Conservation (phyloP, 805 yeast species). For the Kodamaea restingae region DNA sequence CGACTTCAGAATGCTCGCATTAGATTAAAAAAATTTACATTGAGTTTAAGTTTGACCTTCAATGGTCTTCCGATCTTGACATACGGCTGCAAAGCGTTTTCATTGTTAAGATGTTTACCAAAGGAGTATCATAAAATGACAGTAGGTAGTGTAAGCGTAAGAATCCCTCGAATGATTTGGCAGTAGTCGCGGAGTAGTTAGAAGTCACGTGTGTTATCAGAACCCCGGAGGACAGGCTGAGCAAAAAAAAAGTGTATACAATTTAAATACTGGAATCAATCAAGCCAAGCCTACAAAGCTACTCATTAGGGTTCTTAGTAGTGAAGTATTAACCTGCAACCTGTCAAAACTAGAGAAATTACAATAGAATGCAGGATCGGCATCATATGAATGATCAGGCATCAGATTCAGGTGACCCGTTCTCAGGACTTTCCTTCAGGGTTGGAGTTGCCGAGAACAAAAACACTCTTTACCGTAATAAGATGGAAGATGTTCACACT, state of each 20-base stretch:
- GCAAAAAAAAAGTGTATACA: background rate
- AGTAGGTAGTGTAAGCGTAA: no score
- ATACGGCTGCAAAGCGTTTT: no score
- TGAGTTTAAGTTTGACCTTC: no score
- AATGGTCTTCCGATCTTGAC: no score
- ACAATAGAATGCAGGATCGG: background rate
- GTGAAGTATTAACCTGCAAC: no score
- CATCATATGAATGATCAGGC: constrained; percentile 1
- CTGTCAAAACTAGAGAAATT: background rate
- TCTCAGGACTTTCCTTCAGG: constrained; percentile 59
- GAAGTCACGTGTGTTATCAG: background rate
- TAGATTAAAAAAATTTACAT: no score
- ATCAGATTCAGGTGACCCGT: constrained; percentile 34
- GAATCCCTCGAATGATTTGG: no score
- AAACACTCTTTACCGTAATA: constrained; percentile 71
- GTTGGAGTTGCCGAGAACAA: constrained; percentile 94
- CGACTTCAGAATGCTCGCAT: no score
- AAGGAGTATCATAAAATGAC: no score
- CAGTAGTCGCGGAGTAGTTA: no score
- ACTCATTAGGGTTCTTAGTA: background rate
- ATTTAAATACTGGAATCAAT: background rate
- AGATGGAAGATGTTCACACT: constrained; percentile 96
- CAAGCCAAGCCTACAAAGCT: background rate
- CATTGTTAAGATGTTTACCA: no score
- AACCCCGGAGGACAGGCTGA: background rate